Percentiles rank a stretch among this genome's conserved stretches.
phyloP scores from a whole-genome alignment of 805 yeast species.

The Pichia phayaonensis region DNA sequence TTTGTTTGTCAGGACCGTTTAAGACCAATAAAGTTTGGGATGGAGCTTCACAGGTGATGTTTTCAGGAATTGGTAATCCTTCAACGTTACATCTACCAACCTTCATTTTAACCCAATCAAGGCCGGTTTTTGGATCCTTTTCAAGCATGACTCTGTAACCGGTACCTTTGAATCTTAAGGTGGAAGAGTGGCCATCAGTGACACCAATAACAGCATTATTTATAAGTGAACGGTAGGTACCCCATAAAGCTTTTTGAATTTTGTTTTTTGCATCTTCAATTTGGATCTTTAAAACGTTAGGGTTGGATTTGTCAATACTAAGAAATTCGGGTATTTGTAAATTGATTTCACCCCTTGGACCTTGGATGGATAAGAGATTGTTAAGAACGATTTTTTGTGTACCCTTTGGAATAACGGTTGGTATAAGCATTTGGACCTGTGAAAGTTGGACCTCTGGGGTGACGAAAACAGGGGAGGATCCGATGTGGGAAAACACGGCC shows the following conservation, averaged over 20 bases:
- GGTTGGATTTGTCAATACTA: constrained; percentile 30
- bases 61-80: constrained; percentile 68
- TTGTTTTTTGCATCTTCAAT: constrained; percentile 57
- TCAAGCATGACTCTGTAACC: constrained; percentile 90
- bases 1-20: constrained; percentile 84
- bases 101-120: constrained; percentile 61
- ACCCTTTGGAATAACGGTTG: constrained; percentile 61
- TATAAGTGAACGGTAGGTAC: constrained; percentile 75
- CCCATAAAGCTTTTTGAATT: constrained; percentile 88
- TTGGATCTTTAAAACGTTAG: constrained; percentile 6
- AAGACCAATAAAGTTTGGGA: constrained; percentile 77
- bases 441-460: constrained; percentile 51
- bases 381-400: constrained; percentile 49
- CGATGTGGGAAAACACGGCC: constrained; percentile 54
- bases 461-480: constrained; percentile 67
- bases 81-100: constrained; percentile 84
- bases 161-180: constrained; percentile 87
- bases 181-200: constrained; percentile 85
- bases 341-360: constrained; percentile 68
- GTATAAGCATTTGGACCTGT: constrained; percentile 42
- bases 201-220: constrained; percentile 81
- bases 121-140: constrained; percentile 36
- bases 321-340: constrained; percentile 71
- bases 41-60: constrained; percentile 68
- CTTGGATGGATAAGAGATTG: constrained; percentile 51